Evolutionary conservation across 495 filamentous ascomycete genomes (phyloP).

Genomic region (Lasiosphaeria ovina): DNA sequence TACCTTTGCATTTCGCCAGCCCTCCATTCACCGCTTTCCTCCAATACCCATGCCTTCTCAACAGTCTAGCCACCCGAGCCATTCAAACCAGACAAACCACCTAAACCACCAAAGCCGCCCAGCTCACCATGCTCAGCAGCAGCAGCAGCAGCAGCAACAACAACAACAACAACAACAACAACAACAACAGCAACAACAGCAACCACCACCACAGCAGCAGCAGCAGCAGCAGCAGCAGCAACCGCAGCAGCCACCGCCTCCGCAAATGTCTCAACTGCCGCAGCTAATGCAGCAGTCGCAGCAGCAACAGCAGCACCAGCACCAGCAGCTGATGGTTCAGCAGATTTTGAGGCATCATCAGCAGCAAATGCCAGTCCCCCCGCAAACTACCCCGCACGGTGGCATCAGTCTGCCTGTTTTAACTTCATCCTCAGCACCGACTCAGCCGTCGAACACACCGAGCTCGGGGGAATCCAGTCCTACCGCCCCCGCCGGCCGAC

Average conservation of each 20-base stretch:
- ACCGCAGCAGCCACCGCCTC: background rate
- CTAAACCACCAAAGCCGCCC: background rate
- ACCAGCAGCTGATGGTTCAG: no score
- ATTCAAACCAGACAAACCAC: background rate
- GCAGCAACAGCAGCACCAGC: no score
- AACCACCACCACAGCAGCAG: no score
- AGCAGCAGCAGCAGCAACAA: background rate
- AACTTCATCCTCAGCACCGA: constrained; percentile 3
- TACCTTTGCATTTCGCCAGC: constrained; percentile 7
- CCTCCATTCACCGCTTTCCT: constrained; percentile 7
- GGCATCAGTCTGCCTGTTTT: constrained; percentile 6
- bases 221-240: constrained; percentile 3
- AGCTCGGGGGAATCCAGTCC: constrained; percentile 22
- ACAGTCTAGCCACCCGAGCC: background rate
- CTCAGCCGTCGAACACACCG: constrained; percentile 7
- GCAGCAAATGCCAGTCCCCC: background rate
- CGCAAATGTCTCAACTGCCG: background rate
- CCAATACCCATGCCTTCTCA: background rate
- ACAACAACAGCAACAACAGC: background rate
- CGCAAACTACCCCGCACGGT: background rate
- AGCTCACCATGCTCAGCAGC: background rate
- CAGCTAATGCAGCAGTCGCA: background rate
- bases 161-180: background rate
- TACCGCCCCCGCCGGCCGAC: constrained; percentile 2
- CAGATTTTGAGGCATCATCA: no score